A percentile compares a stretch with the other conserved stretches of the same genome.
Conservation (phyloP, 2,329 filamentous ascomycete species). For the Metarhizium sp. region DNA sequence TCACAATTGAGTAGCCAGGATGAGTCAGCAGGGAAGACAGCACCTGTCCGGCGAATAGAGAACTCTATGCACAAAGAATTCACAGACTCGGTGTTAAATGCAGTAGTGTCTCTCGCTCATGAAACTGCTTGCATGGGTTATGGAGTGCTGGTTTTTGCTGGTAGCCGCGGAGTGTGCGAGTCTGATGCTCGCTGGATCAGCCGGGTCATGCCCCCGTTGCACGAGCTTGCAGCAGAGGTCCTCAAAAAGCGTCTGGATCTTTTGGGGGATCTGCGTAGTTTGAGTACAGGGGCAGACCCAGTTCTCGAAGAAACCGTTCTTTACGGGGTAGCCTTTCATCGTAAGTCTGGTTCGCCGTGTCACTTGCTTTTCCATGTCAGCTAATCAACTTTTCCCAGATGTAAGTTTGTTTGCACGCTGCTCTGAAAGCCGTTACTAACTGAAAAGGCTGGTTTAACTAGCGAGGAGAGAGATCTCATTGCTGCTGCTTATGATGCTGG, state of each 20-base stretch:
- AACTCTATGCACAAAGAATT: slow-evolving; percentile 52
- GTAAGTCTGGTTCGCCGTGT: slow-evolving; percentile 30
- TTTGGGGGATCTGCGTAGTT: slow-evolving; percentile 54
- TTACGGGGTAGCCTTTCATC: slow-evolving; percentile 65
- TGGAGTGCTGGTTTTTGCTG: slow-evolving; percentile 65
- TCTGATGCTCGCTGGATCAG: slow-evolving; percentile 59
- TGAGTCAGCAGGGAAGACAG: slow-evolving; percentile 25
- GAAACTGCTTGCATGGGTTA: slow-evolving; percentile 61
- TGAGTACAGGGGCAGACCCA: slow-evolving; percentile 57
- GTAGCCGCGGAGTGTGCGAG: slow-evolving; percentile 59
- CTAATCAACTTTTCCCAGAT: slow-evolving; percentile 19
- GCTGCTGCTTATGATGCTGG: slow-evolving; percentile 62
- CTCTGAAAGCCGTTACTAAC: slow-evolving; percentile 11
- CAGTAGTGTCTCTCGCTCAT: slow-evolving; percentile 58
- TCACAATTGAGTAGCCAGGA: slow-evolving; percentile 34
- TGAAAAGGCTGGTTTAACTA: slow-evolving; percentile 54
- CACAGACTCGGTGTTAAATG: slow-evolving; percentile 55
- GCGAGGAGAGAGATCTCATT: slow-evolving; percentile 65
- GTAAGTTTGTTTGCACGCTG: slow-evolving; percentile 16
- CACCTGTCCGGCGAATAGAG: slow-evolving; percentile 39
- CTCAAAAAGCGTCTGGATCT: slow-evolving; percentile 53
- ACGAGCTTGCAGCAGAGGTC: slow-evolving; percentile 35
- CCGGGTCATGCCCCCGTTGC: slow-evolving; percentile 48
- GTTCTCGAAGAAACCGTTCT: slow-evolving; percentile 54
- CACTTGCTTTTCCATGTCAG: not conserved